phyloP scores from a whole-genome alignment of 2,329 filamentous ascomycete species.

The Diatrype stigma region DNA sequence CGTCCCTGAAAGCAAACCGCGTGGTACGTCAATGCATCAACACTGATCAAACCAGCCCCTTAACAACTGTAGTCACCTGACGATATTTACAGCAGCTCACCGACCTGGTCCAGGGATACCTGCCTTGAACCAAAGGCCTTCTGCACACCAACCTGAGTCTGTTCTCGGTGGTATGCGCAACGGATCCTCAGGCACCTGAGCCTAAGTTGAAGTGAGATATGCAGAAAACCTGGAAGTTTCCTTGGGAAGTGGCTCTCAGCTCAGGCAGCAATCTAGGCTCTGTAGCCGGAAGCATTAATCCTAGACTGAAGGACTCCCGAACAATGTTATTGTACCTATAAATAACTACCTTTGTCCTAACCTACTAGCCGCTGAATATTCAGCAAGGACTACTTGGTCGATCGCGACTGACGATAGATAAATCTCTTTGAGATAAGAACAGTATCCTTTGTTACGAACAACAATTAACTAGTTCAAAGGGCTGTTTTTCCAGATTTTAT shows the following conservation, averaged over 20 bases:
- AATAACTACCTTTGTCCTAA: not conserved
- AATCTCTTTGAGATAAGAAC: no score
- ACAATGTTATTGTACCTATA: not conserved
- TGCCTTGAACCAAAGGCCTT: slow-evolving; percentile 12
- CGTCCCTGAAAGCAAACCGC: slow-evolving; percentile 16
- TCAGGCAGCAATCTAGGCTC: not conserved
- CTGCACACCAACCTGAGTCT: slow-evolving; percentile 11
- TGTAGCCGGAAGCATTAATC: not conserved
- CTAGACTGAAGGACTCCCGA: not conserved
- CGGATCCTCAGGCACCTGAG: slow-evolving; percentile 9
- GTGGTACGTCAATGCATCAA: slow-evolving; percentile 12
- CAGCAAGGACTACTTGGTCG: no score
- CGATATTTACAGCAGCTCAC: slow-evolving; percentile 13
- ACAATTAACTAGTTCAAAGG: no score
- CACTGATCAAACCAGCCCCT: not conserved
- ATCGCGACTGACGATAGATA: no score
- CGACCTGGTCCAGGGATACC: slow-evolving; percentile 14
- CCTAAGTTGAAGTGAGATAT: not conserved
- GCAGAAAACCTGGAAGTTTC: not conserved
- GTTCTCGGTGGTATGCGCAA: slow-evolving; percentile 10
- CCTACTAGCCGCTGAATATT: no score
- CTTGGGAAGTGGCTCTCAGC: not conserved
- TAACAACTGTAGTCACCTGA: slow-evolving; percentile 4
- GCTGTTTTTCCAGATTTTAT: no score
- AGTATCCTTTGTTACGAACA: no score